Evolutionary conservation across 2,329 filamentous ascomycete genomes (phyloP).

Genomic region (Penicillium sp.): DNA sequence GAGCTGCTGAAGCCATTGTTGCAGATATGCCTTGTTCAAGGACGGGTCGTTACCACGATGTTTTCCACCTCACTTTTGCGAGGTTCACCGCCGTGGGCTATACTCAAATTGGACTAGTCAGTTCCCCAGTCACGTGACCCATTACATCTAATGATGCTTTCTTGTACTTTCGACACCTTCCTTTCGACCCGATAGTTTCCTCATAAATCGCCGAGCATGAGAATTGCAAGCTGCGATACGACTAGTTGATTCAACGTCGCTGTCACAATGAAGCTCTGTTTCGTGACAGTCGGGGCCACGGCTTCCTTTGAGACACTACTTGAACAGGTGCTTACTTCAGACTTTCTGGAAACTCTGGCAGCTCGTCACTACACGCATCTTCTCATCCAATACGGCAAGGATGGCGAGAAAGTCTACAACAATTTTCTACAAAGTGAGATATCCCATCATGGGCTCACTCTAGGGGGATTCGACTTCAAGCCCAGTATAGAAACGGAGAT

Average conservation of each 20-base stretch:
- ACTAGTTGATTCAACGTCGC: background rate
- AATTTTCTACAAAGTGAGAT: slow-evolving; percentile 23
- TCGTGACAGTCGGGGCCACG: slow-evolving; percentile 92
- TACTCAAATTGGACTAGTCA: background rate
- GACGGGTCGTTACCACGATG: slow-evolving; percentile 16
- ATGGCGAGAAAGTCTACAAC: slow-evolving; percentile 58
- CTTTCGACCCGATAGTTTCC: background rate
- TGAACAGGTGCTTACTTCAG: slow-evolving; percentile 60
- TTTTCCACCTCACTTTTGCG: slow-evolving; percentile 21
- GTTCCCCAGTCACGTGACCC: background rate
- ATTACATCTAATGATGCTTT: background rate
- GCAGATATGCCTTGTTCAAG: slow-evolving; percentile 17
- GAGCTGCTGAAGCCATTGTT: slow-evolving; percentile 44
- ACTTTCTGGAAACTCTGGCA: slow-evolving; percentile 65
- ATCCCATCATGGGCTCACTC: slow-evolving; percentile 45
- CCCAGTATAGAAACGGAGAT: slow-evolving; percentile 64
- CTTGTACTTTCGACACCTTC: background rate
- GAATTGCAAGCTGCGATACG: background rate
- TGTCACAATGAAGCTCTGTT: slow-evolving; percentile 55
- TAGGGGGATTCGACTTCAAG: slow-evolving; percentile 69
- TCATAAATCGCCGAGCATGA: background rate
- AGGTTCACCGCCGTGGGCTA: slow-evolving; percentile 15
- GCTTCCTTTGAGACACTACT: slow-evolving; percentile 78
- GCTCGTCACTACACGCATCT: slow-evolving; percentile 69
- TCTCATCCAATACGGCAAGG: slow-evolving; percentile 77